Base-by-base conservation (phyloP, 495 filamentous ascomycete genomes). In the Astrocystis sublimbata region DNA sequence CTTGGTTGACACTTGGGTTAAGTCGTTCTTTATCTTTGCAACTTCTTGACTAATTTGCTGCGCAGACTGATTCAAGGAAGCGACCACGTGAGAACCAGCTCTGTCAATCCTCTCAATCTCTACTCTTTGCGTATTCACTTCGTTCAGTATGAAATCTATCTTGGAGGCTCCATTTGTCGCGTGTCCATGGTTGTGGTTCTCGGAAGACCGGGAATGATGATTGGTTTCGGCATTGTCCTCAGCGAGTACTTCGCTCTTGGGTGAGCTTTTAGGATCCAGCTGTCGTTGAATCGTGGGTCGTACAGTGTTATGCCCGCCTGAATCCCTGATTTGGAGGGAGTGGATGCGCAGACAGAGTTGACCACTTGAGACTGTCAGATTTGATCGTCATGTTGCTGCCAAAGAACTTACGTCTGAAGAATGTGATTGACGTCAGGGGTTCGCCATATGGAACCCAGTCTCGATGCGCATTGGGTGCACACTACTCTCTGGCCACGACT, bases 341-440 rank as follows among this genome's bases (percentile, higher is more conserved):
- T 62, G 58, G 26, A 58, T 47, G 2, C 55, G 61, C 2, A 78
- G 59, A 7, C 74, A 59, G 23, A 73, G 19, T 40, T 75, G 71
- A 42, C 58, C 63, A n/a, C 2, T 71, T 78, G 8, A 6, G 41
- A 12, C 6, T 0, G 52, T 68, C 9, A 71, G 66, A 42, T 24
- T 3, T 2, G n/a, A 17, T 17, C 19, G 40, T 17, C 9, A 4
- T 3, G 3, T 23, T 15, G 21, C 13, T 35, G 12, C 23, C 6
- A 38, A 40, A 46, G n/a, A n/a, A 62, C 70, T 56, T 61, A 75
- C 77, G 65, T 26, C n/a, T 71, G 33, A 28, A 78, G 42, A 35
- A 74, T 73, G 54, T 79, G 74, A 52, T 75, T 75, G 0, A 68
- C 61, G 0, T 74, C 71, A 2, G 71, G 68, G 0, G 65, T 57